These are phyloP conservation scores for Theobroma grandiflorum DNA, from an alignment of 441 rosid genomes.

Conservation along the genomic window DNA sequence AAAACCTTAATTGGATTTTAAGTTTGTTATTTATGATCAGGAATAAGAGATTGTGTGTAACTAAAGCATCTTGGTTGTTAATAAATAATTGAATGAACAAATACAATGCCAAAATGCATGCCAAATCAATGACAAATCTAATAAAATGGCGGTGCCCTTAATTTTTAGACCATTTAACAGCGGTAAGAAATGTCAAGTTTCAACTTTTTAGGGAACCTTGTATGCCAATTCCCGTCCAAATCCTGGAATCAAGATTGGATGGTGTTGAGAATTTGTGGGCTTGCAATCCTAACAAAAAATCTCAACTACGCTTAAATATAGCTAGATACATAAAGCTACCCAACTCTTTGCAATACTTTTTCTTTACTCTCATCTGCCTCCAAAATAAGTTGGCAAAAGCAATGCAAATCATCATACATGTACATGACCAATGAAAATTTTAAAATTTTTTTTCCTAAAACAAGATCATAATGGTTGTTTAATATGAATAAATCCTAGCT, in stretches of 20 bases:
- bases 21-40: background rate
- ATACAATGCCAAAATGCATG: background rate
- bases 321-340: too few species aligned
- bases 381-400: too few species aligned
- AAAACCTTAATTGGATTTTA: background rate
- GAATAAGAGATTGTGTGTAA: background rate
- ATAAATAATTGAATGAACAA: background rate
- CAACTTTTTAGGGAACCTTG: background rate
- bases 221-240: background rate
- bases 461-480: too few species aligned
- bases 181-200: background rate
- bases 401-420: too few species aligned
- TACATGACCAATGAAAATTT: too few species aligned
- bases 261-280: background rate
- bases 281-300: background rate
- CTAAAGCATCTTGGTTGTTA: background rate
- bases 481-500: too few species aligned
- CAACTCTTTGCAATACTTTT: too few species aligned
- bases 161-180: background rate
- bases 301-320: background rate
- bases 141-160: background rate
- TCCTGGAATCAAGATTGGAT: background rate
- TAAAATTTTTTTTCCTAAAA: too few species aligned
- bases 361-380: too few species aligned
- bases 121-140: background rate